Base-by-base conservation (phyloP, 345 rosid species). In the Cardamine chenopodiifolia region DNA sequence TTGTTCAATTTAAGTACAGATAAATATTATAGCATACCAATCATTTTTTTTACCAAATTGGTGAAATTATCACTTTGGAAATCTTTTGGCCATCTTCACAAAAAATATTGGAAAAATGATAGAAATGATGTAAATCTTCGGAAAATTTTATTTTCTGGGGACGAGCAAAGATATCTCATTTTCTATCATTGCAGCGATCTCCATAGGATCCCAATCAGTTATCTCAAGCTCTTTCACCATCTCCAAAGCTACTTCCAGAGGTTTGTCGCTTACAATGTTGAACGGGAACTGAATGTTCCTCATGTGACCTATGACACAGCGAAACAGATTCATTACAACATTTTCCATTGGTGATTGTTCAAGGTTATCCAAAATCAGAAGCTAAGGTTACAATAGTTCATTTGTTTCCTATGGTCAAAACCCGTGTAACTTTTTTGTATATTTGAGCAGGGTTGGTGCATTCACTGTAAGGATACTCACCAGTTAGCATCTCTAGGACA, bases 391-490 rank as follows among this genome's bases (percentile, higher is more conserved):
- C 28, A 35, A 53, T 11, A 31, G 4, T 20, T 54, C 45, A 40
- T 49, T 19, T 20, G 4, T 49, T 28, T 28, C 68, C 45, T 58
- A 40, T 29, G 15, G n/a, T n/a, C n/a, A n/a, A n/a, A n/a, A 95
- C 99, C 81, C 89, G 82, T 32, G 97, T 86, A 52, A 95, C 99
- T 86, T 92, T 95, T 86, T 90, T 92, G 88, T 95, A 95, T 69
- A 95, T 95, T 76, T 92, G 97, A 4, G 98, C 98, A 0, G 96
- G 91, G 79, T 92, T 92, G 40, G 85, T 80, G 84, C 99, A 95
- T 80, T 95, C 99, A 37, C 86, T 81, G 31, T 92, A 95, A 1
- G 99, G 99, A 69, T 84, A 89, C 57, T 92, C 98, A 20, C 87
- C 85, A 17, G 98, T 95, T 73, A 92, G 87, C 94, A 95, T 86